These are phyloP conservation scores for Avicennia marina DNA, from an alignment of 257 asterid genomes.

Conservation along the genomic window DNA sequence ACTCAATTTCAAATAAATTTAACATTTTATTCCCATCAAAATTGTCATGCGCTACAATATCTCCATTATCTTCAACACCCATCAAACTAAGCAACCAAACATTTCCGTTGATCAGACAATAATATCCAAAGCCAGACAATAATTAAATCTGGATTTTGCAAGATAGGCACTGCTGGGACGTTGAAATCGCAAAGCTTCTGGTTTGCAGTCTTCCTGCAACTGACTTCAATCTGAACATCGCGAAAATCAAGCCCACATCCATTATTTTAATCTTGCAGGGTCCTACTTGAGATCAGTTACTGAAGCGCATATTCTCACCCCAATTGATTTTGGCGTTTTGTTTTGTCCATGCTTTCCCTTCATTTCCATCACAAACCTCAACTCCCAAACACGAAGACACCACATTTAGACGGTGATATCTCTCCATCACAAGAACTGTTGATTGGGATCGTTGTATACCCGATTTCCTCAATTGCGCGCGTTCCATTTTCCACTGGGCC, in stretches of 20 bases:
- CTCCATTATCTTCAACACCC: no score
- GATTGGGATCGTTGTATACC: constrained; percentile 12
- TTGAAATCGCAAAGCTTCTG: constrained; percentile 4
- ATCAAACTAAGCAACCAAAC: no score
- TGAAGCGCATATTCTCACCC: constrained; percentile 10
- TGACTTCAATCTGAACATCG: constrained; percentile 29
- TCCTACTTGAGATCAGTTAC: constrained; percentile 21
- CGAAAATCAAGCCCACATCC: not conserved
- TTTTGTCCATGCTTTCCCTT: constrained; percentile 8
- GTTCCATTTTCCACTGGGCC: constrained; percentile 2
- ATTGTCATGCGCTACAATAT: no score
- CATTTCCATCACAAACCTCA: constrained; percentile 8
- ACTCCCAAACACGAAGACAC: not conserved
- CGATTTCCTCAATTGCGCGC: constrained; percentile 20
- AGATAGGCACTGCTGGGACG: not conserved
- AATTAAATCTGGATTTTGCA: no score
- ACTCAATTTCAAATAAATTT: no score
- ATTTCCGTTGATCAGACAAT: no score
- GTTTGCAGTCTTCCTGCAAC: not conserved
- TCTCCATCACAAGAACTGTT: not conserved
- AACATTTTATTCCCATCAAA: no score
- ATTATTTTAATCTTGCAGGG: constrained; percentile 16
- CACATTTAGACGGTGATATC: constrained; percentile 5
- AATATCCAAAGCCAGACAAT: no score
- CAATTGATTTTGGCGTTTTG: constrained; percentile 9